These are phyloP conservation scores for Cercospora sp. DNA, from an alignment of 2,329 filamentous ascomycete species.

Conservation along the genomic window DNA sequence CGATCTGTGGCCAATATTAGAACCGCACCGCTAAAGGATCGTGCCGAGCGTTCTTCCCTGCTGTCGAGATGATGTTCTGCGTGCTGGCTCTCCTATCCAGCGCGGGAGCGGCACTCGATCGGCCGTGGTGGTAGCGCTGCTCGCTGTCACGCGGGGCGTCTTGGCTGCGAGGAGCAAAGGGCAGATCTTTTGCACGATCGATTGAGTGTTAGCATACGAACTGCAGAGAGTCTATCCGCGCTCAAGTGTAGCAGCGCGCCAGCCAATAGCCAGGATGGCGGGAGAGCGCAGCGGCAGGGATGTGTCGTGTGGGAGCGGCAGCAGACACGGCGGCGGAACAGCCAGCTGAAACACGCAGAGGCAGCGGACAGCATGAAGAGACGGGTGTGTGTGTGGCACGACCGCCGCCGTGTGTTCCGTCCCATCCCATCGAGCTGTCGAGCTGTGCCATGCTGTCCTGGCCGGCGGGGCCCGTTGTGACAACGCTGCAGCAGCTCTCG, in stretches of 20 bases:
- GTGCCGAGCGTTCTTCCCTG: conserved; percentile 14
- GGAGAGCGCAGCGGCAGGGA: conserved; percentile 10
- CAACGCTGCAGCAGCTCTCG: conserved; percentile 1
- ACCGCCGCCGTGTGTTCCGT: neutral
- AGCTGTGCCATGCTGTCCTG: neutral
- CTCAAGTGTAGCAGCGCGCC: neutral
- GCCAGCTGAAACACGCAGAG: neutral
- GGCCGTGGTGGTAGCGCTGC: conserved; percentile 7
- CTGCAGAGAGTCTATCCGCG: neutral
- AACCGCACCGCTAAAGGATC: conserved; percentile 10
- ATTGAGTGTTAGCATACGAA: conserved; percentile 7
- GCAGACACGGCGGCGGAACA: neutral
- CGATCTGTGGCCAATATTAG: conserved; percentile 12
- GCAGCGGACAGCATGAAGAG: conserved; percentile 1
- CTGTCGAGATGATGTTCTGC: conserved; percentile 1
- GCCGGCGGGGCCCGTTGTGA: neutral
- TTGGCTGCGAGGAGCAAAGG: conserved; percentile 9
- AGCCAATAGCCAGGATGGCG: neutral
- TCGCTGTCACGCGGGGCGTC: conserved; percentile 5
- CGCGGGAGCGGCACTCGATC: conserved; percentile 5
- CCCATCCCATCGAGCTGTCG: neutral
- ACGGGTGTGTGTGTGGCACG: neutral
- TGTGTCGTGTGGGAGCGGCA: neutral
- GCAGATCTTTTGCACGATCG: conserved; percentile 7
- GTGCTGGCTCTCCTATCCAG: conserved; percentile 2